Percentiles rank a stretch among this genome's conserved stretches.
phyloP scores from a whole-genome alignment of 129 eudicot species.

The Pulicaria dysenterica region DNA sequence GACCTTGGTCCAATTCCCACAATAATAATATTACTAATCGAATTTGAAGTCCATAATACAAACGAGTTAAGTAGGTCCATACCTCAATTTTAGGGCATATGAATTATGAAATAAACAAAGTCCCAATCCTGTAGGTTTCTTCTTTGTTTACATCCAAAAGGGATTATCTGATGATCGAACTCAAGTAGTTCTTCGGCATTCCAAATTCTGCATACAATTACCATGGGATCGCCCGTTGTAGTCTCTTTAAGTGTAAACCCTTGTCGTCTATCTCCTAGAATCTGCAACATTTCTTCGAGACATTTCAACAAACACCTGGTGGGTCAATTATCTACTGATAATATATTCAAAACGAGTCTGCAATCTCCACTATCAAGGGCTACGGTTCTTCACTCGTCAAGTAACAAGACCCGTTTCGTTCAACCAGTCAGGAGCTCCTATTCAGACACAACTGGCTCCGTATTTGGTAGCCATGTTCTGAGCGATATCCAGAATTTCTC shows the following conservation, averaged over 20 bases:
- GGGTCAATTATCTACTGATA: slow-evolving; percentile 27
- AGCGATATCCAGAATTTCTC: slow-evolving; percentile 33
- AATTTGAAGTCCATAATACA: too few relatives aligned
- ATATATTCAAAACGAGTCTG: slow-evolving; percentile 18
- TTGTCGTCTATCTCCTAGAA: slow-evolving; percentile 9
- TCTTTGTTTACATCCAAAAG: slow-evolving; percentile 27
- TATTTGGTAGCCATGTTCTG: slow-evolving; percentile 23
- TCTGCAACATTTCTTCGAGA: slow-evolving; percentile 39
- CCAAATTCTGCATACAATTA: not conserved
- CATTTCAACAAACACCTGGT: slow-evolving; percentile 66
- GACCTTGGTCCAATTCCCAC: not conserved
- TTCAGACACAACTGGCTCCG: slow-evolving; percentile 39
- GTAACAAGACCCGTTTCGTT: slow-evolving; percentile 28
- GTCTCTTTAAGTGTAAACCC: slow-evolving; percentile 46
- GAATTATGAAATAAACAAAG: not conserved
- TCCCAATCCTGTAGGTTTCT: slow-evolving; percentile 22
- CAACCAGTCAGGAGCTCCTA: slow-evolving; percentile 42
- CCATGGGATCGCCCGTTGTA: slow-evolving; percentile 53
- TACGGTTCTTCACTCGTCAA: slow-evolving; percentile 9
- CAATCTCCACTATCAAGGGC: slow-evolving; percentile 19
- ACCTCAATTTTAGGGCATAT: slow-evolving; percentile 29
- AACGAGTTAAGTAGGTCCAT: too few relatives aligned
- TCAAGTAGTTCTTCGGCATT: slow-evolving; percentile 17
- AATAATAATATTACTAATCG: not conserved
- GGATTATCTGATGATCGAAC: slow-evolving; percentile 44